Evolutionary conservation across 805 yeast genomes (phyloP).

Genomic region (Monosporozyma siamensis): DNA sequence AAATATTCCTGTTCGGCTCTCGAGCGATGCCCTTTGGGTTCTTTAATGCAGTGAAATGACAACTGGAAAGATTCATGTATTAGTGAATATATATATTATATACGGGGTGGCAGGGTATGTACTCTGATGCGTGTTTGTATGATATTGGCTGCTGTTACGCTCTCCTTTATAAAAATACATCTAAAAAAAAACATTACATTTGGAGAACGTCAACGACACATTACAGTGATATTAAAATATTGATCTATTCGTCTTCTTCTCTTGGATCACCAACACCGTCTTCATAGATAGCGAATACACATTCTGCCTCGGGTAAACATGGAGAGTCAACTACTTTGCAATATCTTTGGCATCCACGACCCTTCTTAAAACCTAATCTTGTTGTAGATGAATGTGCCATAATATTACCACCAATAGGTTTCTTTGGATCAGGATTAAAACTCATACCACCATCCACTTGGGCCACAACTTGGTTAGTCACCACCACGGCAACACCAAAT

Average conservation of each 20-base stretch:
- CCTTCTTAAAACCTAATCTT: constrained; percentile 80
- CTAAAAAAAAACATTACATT: too few relatives aligned
- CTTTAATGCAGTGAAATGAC: too few relatives aligned
- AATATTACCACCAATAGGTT: constrained; percentile 97
- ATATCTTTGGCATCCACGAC: constrained; percentile 83
- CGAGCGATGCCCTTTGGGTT: constrained; percentile 1
- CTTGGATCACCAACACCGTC: constrained; percentile 96
- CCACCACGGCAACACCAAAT: constrained; percentile 93
- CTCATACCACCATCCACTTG: constrained; percentile 83
- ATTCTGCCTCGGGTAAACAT: constrained; percentile 90
- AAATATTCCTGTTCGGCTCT: not conserved
- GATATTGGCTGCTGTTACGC: too few relatives aligned
- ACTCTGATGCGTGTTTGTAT: too few relatives aligned
- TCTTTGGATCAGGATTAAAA: constrained; percentile 93
- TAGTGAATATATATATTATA: not conserved
- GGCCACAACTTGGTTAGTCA: constrained; percentile 94
- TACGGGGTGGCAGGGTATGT: too few relatives aligned
- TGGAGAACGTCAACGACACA: too few relatives aligned
- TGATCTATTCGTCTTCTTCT: constrained; percentile 52
- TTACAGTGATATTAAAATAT: too few relatives aligned
- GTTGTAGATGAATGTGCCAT: constrained; percentile 97
- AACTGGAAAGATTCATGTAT: not conserved
- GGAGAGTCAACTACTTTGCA: constrained; percentile 96
- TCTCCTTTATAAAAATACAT: too few relatives aligned
- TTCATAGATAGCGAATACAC: constrained; percentile 90